Evolutionary conservation across 2,329 filamentous ascomycete species (phyloP), one percentile per base, ranked within the genome.

Genomic region (Aschersonia sp.): DNA sequence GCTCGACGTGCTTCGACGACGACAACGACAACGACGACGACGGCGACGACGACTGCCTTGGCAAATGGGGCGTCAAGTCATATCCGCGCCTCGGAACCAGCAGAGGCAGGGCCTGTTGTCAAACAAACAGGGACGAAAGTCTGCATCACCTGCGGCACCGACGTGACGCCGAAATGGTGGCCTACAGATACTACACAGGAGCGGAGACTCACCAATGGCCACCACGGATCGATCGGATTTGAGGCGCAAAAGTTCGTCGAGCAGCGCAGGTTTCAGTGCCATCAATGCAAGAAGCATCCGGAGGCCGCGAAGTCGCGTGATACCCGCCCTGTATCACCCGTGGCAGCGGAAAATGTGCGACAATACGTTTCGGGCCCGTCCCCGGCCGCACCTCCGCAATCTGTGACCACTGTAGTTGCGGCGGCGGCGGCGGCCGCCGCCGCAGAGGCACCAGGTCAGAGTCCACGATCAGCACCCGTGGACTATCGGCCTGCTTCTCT

Each of bases 111-210:
- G 5, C 53, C 50, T 2, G 57, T 60, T 46, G 53, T 57, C 6
- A 55, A 50, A 39, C 66, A 71, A 33, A 63, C 63, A 4, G 67
- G 68, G 5, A 70, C 73, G 42, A 81, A 75, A 58, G 67, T 75
- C 14, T 84, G 80, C 64, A 71, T 78, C 44, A 80, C 77, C 6
- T 84, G 80, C 55, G 74, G 74, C 37, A 73, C 83, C 49, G 82
- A 88, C 58, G 75, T 83, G 46, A 87, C 81, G 55, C 85, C 83
- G 5, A 82, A 76, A 57, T 88, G 84, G 84, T 84, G 83, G 73
- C 68, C 74, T 4, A 73, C 77, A 47, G 69, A 76, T 54, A 66
- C 71, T 52, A 60, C 60, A 0, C 71, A 76, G 52, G 73, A 75
- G 56, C 74, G 65, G 46, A 69, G 67, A 53, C 66, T 74, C 42